phyloP scores from a whole-genome alignment of 2,329 filamentous ascomycete species.

The Aspergillus fischeri region DNA sequence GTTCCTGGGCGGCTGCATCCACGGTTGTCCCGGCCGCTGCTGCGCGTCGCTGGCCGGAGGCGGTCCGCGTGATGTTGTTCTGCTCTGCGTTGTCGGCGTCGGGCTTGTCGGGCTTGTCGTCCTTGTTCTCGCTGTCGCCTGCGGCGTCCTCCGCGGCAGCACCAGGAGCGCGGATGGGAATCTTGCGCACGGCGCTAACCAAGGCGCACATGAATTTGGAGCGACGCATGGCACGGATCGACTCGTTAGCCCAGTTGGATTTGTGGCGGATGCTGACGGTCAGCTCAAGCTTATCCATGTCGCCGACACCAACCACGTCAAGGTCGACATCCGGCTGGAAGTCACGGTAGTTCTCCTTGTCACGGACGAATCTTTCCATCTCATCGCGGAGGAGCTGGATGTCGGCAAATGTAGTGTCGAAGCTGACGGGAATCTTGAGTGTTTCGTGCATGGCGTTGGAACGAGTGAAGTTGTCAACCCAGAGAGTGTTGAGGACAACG shows the following conservation, averaged over 20 bases:
- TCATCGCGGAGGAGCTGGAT: constrained; percentile 79
- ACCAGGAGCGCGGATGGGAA: constrained; percentile 80
- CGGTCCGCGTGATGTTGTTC: constrained; percentile 4
- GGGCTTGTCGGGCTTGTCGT: constrained; percentile 65
- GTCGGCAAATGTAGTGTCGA: constrained; percentile 84
- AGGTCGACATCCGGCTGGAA: constrained; percentile 82
- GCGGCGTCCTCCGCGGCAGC: constrained; percentile 52
- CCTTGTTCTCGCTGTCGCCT: constrained; percentile 62
- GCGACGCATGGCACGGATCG: constrained; percentile 71
- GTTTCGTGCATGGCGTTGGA: constrained; percentile 89
- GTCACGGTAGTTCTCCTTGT: constrained; percentile 82
- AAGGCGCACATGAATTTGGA: constrained; percentile 98
- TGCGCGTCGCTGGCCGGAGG: constrained; percentile 7
- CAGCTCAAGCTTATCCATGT: constrained; percentile 83
- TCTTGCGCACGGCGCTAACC: constrained; percentile 74
- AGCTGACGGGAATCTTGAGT: constrained; percentile 74
- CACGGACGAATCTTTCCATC: constrained; percentile 77
- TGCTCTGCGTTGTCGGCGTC: constrained; percentile 40
- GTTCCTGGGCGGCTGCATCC: constrained; percentile 5
- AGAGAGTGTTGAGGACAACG: constrained; percentile 84
- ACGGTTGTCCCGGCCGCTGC: constrained; percentile 6
- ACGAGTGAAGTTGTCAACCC: constrained; percentile 90
- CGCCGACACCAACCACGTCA: constrained; percentile 71
- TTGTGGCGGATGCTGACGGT: constrained; percentile 86
- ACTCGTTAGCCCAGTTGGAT: constrained; percentile 86